These are phyloP conservation scores for Corylus avellana DNA, from an alignment of 306 rosid species.

Conservation along the genomic window DNA sequence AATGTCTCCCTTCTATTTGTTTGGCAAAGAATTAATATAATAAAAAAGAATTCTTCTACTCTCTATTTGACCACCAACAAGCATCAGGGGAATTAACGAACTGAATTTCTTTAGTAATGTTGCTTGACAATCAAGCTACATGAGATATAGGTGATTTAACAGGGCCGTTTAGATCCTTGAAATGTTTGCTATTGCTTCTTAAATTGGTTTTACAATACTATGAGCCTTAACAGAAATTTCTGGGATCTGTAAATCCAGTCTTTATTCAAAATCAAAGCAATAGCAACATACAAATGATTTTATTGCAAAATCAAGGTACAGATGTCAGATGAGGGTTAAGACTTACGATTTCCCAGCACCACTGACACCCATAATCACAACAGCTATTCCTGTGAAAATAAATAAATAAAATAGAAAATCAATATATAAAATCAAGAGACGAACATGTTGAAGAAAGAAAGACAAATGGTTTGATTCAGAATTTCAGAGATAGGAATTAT, in stretches of 20 bases:
- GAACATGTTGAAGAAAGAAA: neutral
- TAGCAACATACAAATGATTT: neutral
- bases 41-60: neutral
- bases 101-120: neutral
- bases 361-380: conserved; percentile 79
- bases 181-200: neutral
- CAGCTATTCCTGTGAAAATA: conserved; percentile 34
- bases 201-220: neutral
- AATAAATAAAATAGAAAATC: neutral
- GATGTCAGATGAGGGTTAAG: neutral
- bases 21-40: neutral
- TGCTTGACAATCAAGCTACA: neutral
- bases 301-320: neutral
- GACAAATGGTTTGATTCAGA: neutral
- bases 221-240: neutral
- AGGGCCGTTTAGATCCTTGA: neutral
- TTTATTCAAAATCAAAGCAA: neutral
- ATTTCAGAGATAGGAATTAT: neutral
- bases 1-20: neutral
- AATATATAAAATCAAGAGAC: neutral
- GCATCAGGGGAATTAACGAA: neutral
- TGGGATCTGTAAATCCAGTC: neutral
- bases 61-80: neutral
- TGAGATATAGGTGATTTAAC: neutral
- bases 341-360: conserved; percentile 91